Base-by-base conservation (phyloP, 345 rosid genomes). In the Brassica carinata region DNA sequence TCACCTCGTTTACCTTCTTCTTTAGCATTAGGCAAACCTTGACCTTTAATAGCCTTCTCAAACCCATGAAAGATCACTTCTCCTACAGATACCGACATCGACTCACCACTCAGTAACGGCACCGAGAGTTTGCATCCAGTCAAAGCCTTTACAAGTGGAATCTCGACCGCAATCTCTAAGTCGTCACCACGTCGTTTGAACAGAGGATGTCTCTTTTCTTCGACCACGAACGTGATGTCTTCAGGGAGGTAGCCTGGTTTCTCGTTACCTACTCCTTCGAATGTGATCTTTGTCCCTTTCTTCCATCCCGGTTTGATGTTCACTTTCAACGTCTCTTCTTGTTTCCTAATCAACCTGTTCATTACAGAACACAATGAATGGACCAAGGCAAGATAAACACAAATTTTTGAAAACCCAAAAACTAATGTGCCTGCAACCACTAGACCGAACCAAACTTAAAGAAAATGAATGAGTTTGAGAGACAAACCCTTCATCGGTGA, bases 241-340 rank as follows among this genome's bases (percentile, higher is more conserved):
- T 94, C 90, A 0, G 93, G 92, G 1, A 86, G 87, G 69, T 89
- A 88, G 0, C 98, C 98, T 0, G 93, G 98, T 79, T 82, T 87
- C 79, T 93, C 90, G n/a, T 89, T 88, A 0, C 97, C 99, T 72
- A 87, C 92, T 40, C 97, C 98, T 73, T 93, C 97, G 17, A 95
- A 93, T 74, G 87, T 88, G 31, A 95, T 90, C 85, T 85, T 89
- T 0, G 96, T 95, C 69, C 99, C 99, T 82, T 85, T 88, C 82
- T 61, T 91, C 99, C 99, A 95, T 81, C 99, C 99, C 13, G 98
- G 96, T 64, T 90, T 84, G 13, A 95, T 76, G 33, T 84, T 90
- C 73, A 95, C 88, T 68, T 80, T 86, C 36, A 95, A 67, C 31
- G 62, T 78, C 71, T 95, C 99, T 74, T 89, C 97, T 83, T 90